These are phyloP conservation scores for Conticribra weissflogii DNA, from an alignment of 108 stramenopile species.

Conservation along the genomic window DNA sequence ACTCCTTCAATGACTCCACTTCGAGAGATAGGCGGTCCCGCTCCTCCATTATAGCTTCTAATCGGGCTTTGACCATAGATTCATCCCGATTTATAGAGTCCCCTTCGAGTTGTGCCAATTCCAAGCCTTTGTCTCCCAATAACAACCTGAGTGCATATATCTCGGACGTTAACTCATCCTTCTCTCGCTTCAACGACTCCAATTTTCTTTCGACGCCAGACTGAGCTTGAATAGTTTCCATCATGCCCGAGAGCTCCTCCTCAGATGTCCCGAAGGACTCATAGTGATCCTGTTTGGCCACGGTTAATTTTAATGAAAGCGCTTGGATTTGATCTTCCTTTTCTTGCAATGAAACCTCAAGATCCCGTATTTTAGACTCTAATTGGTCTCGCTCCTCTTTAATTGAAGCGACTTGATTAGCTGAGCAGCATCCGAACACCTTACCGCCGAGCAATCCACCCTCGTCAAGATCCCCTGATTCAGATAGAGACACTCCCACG, in stretches of 20 bases:
- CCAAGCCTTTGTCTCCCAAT: neutral
- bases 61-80: too few relatives aligned
- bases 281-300: neutral
- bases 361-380: neutral
- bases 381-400: neutral
- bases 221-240: neutral
- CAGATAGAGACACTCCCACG: neutral
- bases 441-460: neutral
- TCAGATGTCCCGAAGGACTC: neutral
- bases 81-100: too few relatives aligned
- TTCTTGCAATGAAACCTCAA: neutral
- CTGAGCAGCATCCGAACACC: neutral
- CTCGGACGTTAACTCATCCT: conserved; percentile 11
- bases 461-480: neutral
- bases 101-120: neutral
- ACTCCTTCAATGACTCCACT: neutral
- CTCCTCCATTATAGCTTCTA: neutral
- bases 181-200: neutral
- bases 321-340: neutral
- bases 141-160: neutral
- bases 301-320: neutral
- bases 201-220: neutral
- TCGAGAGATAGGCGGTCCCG: too few relatives aligned
- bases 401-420: neutral
- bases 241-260: conserved; percentile 1